Conservation (phyloP, 75 land plant species). For the Azolla pinnata region DNA sequence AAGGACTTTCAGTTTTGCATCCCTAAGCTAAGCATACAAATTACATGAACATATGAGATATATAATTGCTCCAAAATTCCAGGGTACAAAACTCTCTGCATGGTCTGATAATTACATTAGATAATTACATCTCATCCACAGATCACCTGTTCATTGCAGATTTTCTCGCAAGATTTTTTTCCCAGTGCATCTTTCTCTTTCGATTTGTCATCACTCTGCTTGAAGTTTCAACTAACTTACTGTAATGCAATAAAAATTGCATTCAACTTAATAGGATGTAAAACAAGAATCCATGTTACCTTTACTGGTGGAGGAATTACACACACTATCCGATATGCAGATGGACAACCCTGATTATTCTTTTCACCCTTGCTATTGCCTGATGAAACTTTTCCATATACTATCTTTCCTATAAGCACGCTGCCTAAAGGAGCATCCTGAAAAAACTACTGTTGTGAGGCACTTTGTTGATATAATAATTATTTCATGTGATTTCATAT, state of each 20-base stretch:
- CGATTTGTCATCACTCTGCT: conserved; percentile 59
- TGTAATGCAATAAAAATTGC: background rate
- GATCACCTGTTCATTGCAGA: too few species aligned
- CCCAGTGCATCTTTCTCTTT: conserved; percentile 46
- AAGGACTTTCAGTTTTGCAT: conserved; percentile 67
- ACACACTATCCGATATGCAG: conserved; percentile 46
- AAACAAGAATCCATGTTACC: too few species aligned
- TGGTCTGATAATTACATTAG: too few species aligned
- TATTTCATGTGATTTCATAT: too few species aligned
- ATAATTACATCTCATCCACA: too few species aligned
- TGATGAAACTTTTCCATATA: conserved; percentile 49
- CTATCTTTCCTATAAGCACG: conserved; percentile 57
- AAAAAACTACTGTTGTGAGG: background rate
- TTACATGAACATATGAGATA: too few species aligned
- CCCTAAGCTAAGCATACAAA: too few species aligned
- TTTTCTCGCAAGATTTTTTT: too few species aligned
- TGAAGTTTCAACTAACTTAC: background rate
- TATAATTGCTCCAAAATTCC: too few species aligned
- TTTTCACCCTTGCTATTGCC: conserved; percentile 30
- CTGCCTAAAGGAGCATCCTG: conserved; percentile 67
- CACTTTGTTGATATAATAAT: too few species aligned
- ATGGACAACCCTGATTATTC: conserved; percentile 47
- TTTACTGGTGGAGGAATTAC: conserved; percentile 61
- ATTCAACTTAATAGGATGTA: too few species aligned
- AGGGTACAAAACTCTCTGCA: too few species aligned